Conservation (phyloP, 306 rosid species). For the Lagenaria siceraria region DNA sequence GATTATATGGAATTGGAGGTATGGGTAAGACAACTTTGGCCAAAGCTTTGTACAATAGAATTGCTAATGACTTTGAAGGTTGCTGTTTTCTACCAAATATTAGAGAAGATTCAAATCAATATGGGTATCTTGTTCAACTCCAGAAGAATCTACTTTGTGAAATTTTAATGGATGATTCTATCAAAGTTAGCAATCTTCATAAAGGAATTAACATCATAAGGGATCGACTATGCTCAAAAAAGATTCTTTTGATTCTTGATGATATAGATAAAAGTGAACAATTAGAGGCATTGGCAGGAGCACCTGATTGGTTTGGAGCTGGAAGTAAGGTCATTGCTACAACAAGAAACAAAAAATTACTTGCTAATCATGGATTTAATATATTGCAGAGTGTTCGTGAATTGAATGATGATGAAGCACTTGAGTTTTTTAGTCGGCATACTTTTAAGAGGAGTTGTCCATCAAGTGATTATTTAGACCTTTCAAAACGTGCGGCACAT, state of each 20-base stretch:
- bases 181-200: too few species aligned
- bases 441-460: conserved; percentile 4
- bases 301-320: neutral
- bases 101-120: neutral
- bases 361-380: neutral
- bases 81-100: neutral
- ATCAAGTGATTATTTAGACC: neutral
- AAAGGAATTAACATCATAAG: too few species aligned
- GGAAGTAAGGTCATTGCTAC: conserved; percentile 20
- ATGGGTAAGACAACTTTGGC: conserved; percentile 12
- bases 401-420: conserved; percentile 1
- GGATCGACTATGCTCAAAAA: too few species aligned
- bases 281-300: neutral
- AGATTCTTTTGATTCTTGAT: conserved; percentile 6
- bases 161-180: too few species aligned
- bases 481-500: neutral
- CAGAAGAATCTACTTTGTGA: too few species aligned
- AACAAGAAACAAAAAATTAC: conserved; percentile 4
- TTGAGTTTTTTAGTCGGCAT: conserved; percentile 15
- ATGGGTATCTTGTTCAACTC: too few species aligned
- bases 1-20: conserved; percentile 4
- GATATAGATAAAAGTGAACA: neutral
- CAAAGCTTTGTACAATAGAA: conserved; percentile 5
- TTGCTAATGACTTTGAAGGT: neutral
- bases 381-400: neutral